Percentiles rank a stretch among this genome's conserved stretches.
phyloP scores from a whole-genome alignment of 495 filamentous ascomycete genomes.

The Aspergillus cavernicola region DNA sequence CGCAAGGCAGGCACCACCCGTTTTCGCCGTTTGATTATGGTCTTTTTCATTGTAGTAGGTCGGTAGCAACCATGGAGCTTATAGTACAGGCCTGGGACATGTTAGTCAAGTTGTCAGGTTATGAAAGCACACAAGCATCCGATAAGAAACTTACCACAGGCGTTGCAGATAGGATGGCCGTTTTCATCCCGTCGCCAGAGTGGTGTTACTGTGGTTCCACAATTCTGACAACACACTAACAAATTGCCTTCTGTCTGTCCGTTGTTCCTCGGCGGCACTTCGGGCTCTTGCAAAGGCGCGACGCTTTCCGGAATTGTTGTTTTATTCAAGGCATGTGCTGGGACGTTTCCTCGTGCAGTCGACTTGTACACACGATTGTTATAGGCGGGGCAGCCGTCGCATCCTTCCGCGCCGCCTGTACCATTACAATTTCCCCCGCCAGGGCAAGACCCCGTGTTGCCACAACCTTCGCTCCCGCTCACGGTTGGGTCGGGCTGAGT shows the following conservation, averaged over 20 bases:
- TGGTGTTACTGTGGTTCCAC: conserved; percentile 93
- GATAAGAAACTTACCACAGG: conserved; percentile 74
- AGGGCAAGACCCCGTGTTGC: conserved; percentile 77
- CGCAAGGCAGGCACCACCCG: conserved; percentile 82
- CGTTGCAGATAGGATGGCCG: conserved; percentile 97
- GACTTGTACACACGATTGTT: conserved; percentile 95
- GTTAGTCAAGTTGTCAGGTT: conserved; percentile 11
- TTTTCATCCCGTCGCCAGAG: conserved; percentile 93
- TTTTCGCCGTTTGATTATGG: conserved; percentile 92
- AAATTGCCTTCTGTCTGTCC: conserved; percentile 57
- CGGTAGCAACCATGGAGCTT: conserved; percentile 93
- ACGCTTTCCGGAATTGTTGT: conserved; percentile 21
- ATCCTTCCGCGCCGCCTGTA: conserved; percentile 93
- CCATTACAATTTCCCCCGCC: conserved; percentile 96
- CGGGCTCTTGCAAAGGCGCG: conserved; percentile 23
- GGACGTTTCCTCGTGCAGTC: conserved; percentile 35
- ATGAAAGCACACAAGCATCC: neutral
- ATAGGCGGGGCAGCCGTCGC: conserved; percentile 92
- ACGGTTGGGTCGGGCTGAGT: conserved; percentile 16
- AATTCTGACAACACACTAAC: conserved; percentile 94
- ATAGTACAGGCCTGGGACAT: conserved; percentile 79
- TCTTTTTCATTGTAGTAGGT: conserved; percentile 95
- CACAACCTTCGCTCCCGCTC: conserved; percentile 31
- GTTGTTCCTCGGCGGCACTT: conserved; percentile 19
- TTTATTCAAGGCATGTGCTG: conserved; percentile 33